Evolutionary conservation across 2,329 filamentous ascomycete species (phyloP), one percentile per base, ranked within the genome.

Genomic region (Fusarium sp.): DNA sequence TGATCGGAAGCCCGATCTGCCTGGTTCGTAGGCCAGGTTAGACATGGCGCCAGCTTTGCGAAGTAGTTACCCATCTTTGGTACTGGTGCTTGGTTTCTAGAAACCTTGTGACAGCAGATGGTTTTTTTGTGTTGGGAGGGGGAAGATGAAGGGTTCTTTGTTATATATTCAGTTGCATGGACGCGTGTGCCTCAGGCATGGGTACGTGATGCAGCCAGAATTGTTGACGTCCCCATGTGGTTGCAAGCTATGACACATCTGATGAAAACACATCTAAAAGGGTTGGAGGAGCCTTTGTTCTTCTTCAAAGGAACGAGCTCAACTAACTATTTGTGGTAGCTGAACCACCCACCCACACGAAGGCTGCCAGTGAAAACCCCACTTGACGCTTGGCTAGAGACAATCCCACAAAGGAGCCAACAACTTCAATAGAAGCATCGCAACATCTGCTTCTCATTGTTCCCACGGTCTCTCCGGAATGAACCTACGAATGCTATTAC

Each of bases 21-120:
- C 51, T 35, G 29, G 27, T 22, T 17, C n/a, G n/a, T 16, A 20
- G 31, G 31, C 29, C 10, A 16, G 24, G 24, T n/a, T 31, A 7
- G 16, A 17, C 3, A 20, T n/a, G 24, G 17, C 3, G 7, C 5
- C 46, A 22, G 10, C 14, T 53, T 31, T 6, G 24, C 46, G 6
- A 27, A 14, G 22, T 17, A 27, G 24, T 53, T 53, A 14, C 27
- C 46, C 27, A 53, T 53, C 10, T 53, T 53, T 10, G 10, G 5
- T 3, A 31, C 14, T 17, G 3, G 5, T 14, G 2, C 0, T 53
- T 29, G 8, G 12, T 17, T 4, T 31, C 0, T 9, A n/a, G 11
- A 31, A 31, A 14, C 27, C 27, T n/a, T 53, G 46, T 31, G 27
- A 4, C 10, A 53, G 24, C 20, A 29, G 46, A 51, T 17, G 14